A percentile compares a stretch with the other conserved stretches of the same genome.
These are phyloP conservation scores for Cairneyella variabilis DNA, from an alignment of 495 filamentous ascomycete genomes.

Conservation along the genomic window DNA sequence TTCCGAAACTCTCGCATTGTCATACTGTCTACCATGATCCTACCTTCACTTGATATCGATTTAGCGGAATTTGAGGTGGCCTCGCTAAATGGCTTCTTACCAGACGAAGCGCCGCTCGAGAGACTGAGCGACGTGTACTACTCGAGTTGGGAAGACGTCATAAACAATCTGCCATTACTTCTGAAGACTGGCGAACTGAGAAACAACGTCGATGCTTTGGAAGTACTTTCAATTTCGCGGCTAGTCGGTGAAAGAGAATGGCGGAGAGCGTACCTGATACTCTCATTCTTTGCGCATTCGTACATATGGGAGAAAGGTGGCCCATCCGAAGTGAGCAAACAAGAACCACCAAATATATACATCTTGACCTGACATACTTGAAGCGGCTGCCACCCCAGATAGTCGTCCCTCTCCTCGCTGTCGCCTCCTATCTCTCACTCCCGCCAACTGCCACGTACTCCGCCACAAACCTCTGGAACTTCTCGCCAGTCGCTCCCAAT, in stretches of 20 bases:
- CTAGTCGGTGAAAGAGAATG: constrained; percentile 23
- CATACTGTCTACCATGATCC: constrained; percentile 15
- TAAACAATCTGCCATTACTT: constrained; percentile 16
- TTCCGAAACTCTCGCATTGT: too few species aligned
- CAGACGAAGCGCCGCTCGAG: constrained; percentile 35
- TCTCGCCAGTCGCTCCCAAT: not conserved
- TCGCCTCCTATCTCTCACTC: constrained; percentile 20
- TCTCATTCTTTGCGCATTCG: constrained; percentile 26
- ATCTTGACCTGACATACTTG: not conserved
- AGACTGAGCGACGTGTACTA: constrained; percentile 19
- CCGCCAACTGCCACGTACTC: constrained; percentile 30
- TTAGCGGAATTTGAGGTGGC: constrained; percentile 84
- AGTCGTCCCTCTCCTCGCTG: constrained; percentile 22
- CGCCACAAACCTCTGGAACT: constrained; percentile 30
- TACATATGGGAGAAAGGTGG: constrained; percentile 29
- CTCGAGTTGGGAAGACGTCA: constrained; percentile 21
- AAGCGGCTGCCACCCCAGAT: constrained; percentile 25
- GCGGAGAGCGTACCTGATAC: constrained; percentile 26
- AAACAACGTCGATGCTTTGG: constrained; percentile 15
- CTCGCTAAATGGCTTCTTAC: constrained; percentile 78
- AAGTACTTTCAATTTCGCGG: constrained; percentile 23
- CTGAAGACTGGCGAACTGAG: constrained; percentile 11
- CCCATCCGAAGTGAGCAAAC: constrained; percentile 23
- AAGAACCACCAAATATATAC: not conserved
- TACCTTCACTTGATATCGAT: constrained; percentile 22